Evolutionary conservation across 164 flowering plant genomes (phyloP), one percentile per base, ranked within the genome.

Genomic region (Buxus sempervirens): DNA sequence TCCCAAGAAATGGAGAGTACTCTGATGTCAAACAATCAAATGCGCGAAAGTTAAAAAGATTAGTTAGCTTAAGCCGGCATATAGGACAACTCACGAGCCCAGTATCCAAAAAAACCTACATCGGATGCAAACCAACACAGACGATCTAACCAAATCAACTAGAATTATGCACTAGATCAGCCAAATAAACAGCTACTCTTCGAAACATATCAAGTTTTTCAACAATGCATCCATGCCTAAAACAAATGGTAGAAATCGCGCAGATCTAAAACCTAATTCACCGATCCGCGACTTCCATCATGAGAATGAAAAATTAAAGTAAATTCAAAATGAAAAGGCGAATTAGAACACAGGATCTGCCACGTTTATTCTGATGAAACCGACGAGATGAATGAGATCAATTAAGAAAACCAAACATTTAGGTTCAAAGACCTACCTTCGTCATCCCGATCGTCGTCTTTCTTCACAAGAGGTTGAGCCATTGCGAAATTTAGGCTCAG

Each of bases 361-460:
- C 12, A 58, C 20, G 62, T 26, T 25, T 67, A 27, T 25, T 41
- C 45, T 25, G 36, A 54, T 36, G 27, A 65, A 65, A 65, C 58
- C 42, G 32, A 45, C 26, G 22, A 26, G 6, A 9, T 28, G 63
- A 26, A 14, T 15, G 56, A 45, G 19, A 58, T 45, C 42, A 6
- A 19, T 58, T 19, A 24, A 45, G 0, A 26, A 23, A 66, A 32
- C 12, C 23, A 12, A 41, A 22, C 25, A 66, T 38, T 21, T n/a
- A 38, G 51, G 62, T 19, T 42, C 9, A 28, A 20, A 48, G 62
- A 19, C 56, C 8, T 56, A 89, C 97, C 85, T 84, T 91, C 97
- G 9, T 89, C 97, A 69, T 91, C 97, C 38, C 85, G 90, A 77
- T 91, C 97, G 68, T 91, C 97, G 75, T 91, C 97, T 65, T 91